Percentiles rank a stretch among this genome's conserved stretches.
Evolutionary conservation across 2,329 filamentous ascomycete species (phyloP).

Genomic region (Fusarium sp.): DNA sequence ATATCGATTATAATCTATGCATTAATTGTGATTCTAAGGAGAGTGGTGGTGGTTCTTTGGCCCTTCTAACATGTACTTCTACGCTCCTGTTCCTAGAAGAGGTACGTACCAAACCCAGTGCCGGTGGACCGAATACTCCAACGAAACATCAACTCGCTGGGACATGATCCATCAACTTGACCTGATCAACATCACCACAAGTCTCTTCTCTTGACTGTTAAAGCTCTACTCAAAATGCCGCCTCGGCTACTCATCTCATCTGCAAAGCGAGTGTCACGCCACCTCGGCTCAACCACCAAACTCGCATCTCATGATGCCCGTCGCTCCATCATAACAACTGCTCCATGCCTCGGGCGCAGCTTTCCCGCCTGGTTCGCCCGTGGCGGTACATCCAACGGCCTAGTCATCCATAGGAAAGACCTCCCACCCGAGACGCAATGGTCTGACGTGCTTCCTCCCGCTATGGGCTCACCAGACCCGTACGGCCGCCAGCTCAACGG

Average conservation of each 20-base stretch:
- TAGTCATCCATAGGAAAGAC: constrained; percentile 59
- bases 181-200: background rate
- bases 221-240: background rate
- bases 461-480: constrained; percentile 74
- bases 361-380: constrained; percentile 61
- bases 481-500: constrained; percentile 79
- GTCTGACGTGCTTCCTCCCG: constrained; percentile 65
- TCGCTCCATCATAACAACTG: constrained; percentile 5
- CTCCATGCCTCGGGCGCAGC: constrained; percentile 31
- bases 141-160: background rate
- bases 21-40: no score
- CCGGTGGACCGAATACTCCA: background rate
- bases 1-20: background rate
- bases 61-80: background rate
- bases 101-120: background rate
- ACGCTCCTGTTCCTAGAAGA: background rate
- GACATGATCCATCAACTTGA: background rate
- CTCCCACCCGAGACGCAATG: constrained; percentile 53
- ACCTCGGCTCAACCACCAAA: background rate
- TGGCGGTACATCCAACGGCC: constrained; percentile 76
- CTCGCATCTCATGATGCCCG: background rate
- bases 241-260: background rate
- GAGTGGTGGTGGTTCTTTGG: background rate
- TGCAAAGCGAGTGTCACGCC: background rate
- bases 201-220: background rate